Evolutionary conservation across 768 basidiomycete species (phyloP).

Genomic region (Lentinula lateritia): DNA sequence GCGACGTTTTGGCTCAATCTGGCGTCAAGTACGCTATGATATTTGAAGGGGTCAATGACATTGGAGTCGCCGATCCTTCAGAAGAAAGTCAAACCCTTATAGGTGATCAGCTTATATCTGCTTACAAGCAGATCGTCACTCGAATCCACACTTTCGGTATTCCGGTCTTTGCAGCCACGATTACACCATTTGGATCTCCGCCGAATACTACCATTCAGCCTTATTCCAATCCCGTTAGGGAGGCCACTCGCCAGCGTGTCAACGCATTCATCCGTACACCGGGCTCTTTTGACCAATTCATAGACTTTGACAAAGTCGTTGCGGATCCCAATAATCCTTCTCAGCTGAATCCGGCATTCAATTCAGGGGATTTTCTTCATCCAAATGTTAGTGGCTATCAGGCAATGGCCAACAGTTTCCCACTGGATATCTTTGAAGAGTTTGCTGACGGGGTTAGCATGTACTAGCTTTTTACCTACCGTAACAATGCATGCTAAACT

Average conservation of each 20-base stretch:
- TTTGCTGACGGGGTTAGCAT: constrained; percentile 19
- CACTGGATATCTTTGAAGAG: constrained; percentile 29
- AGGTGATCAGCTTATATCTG: constrained; percentile 28
- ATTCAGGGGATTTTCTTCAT: constrained; percentile 45
- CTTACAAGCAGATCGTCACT: constrained; percentile 39
- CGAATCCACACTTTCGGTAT: constrained; percentile 36
- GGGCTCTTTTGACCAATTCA: constrained; percentile 36
- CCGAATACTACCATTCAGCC: constrained; percentile 26
- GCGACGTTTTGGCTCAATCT: constrained; percentile 43
- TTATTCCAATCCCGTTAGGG: constrained; percentile 33
- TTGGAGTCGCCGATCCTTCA: constrained; percentile 33
- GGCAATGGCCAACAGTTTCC: constrained; percentile 35
- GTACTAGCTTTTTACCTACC: background rate
- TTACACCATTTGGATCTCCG: constrained; percentile 35
- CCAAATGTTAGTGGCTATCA: constrained; percentile 41
- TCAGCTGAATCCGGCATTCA: constrained; percentile 29
- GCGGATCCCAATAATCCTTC: constrained; percentile 31
- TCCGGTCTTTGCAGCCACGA: constrained; percentile 44
- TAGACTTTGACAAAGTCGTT: constrained; percentile 41
- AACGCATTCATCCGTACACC: constrained; percentile 38
- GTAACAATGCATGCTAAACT: no score
- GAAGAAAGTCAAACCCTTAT: constrained; percentile 23
- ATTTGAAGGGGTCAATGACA: constrained; percentile 53
- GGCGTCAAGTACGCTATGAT: constrained; percentile 43
- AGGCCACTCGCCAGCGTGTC: constrained; percentile 34